Conservation (phyloP, 2,329 filamentous ascomycete species). For the Clarireedia homoeocarpa region DNA sequence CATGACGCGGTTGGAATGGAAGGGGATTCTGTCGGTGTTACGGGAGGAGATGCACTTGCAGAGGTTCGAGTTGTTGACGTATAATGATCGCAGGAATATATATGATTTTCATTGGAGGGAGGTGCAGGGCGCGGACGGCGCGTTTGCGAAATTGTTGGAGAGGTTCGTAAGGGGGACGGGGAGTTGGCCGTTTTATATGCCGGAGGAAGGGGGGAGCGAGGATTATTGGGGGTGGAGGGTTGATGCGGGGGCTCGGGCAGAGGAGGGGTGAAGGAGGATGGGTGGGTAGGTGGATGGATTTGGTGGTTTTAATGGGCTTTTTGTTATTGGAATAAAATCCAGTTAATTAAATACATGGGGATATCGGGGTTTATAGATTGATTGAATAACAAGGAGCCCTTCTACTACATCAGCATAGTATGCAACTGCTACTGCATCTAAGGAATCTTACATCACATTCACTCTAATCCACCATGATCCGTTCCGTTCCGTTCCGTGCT, state of each 20-base stretch:
- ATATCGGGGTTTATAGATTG: too few relatives aligned
- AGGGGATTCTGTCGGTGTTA: background rate
- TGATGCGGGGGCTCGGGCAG: background rate
- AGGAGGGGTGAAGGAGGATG: too few relatives aligned
- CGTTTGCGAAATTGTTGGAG: slow-evolving; percentile 3
- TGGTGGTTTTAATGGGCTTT: too few relatives aligned
- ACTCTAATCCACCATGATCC: too few relatives aligned
- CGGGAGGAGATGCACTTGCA: background rate
- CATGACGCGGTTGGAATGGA: slow-evolving; percentile 2
- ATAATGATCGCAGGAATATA: slow-evolving; percentile 4
- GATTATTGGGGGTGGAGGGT: slow-evolving; percentile 11
- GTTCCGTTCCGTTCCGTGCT: too few relatives aligned
- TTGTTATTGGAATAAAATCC: too few relatives aligned
- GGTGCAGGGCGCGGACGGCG: background rate
- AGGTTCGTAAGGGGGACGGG: background rate
- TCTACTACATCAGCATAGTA: too few relatives aligned
- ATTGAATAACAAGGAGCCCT: too few relatives aligned
- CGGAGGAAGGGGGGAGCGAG: slow-evolving; percentile 5
- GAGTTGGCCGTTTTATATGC: slow-evolving; percentile 5
- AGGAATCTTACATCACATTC: too few relatives aligned
- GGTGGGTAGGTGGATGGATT: too few relatives aligned
- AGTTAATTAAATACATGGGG: too few relatives aligned
- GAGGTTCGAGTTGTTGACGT: slow-evolving; percentile 6
- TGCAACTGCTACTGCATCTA: too few relatives aligned
- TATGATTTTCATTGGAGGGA: slow-evolving; percentile 5